A percentile compares a stretch with the other conserved stretches of the same genome.
These are phyloP conservation scores for Pleurostoma richardsiae DNA, from an alignment of 2,329 filamentous ascomycete species.

Conservation along the genomic window DNA sequence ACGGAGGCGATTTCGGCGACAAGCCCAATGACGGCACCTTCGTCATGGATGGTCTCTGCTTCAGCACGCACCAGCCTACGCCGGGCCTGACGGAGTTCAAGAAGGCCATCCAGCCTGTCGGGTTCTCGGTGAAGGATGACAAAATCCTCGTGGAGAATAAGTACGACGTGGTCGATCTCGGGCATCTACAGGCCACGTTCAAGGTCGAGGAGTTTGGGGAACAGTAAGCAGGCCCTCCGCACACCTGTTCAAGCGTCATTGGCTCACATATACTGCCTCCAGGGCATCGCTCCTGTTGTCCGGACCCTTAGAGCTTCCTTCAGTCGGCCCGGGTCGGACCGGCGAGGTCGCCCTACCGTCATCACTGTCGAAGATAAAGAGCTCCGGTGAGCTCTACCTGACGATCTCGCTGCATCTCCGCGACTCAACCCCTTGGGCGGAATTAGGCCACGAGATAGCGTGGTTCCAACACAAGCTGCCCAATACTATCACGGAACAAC, in stretches of 20 bases:
- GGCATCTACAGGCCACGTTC: slow-evolving; percentile 36
- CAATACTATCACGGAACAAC: neutral
- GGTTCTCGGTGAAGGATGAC: slow-evolving; percentile 27
- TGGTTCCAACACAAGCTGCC: slow-evolving; percentile 40
- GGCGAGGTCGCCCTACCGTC: slow-evolving; percentile 25
- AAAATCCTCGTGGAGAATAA: slow-evolving; percentile 37
- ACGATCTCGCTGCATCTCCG: slow-evolving; percentile 38
- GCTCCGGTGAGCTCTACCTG: slow-evolving; percentile 35
- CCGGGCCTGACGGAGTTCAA: slow-evolving; percentile 53
- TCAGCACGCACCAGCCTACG: slow-evolving; percentile 48
- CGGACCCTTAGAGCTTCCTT: slow-evolving; percentile 33
- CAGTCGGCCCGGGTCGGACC: slow-evolving; percentile 29
- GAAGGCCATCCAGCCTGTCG: slow-evolving; percentile 52
- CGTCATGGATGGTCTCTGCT: slow-evolving; percentile 56
- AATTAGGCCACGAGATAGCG: slow-evolving; percentile 47
- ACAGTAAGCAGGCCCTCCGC: slow-evolving; percentile 23
- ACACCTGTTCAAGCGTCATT: too few species aligned
- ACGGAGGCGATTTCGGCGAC: slow-evolving; percentile 60
- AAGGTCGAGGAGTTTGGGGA: slow-evolving; percentile 35
- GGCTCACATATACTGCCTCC: neutral
- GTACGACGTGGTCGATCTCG: slow-evolving; percentile 42
- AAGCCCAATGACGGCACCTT: slow-evolving; percentile 55
- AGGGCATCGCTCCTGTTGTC: slow-evolving; percentile 20
- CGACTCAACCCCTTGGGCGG: slow-evolving; percentile 42
- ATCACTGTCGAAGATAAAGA: slow-evolving; percentile 17